Base-by-base conservation (phyloP, 768 basidiomycete species). In the Podaxis rugospora region DNA sequence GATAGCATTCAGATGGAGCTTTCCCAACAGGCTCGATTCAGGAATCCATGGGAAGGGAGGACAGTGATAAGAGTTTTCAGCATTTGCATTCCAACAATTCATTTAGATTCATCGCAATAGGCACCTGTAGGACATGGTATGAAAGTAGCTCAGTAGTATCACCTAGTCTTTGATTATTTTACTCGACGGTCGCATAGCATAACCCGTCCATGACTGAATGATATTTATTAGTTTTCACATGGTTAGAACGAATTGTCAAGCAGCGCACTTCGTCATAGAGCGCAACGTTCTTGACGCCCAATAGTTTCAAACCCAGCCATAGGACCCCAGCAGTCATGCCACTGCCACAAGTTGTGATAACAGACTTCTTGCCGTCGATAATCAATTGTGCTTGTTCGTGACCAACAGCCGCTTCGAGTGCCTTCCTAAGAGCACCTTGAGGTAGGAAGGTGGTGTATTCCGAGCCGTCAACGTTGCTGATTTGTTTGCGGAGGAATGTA, bases 271-370 rank as follows among this genome's bases (percentile, higher is more conserved):
- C 97, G 66, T 99, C 97, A 69, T 98, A 99, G 10, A 98, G 72
- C n/a, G 82, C 83, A 42, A 89, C 76, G 23, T 78, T 76, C 56
- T 82, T 72, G 4, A 83, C 83, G 13, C 85, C 87, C 50, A 94
- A 67, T 39, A 90, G 67, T 70, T 90, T 84, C 63, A 97, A 77
- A n/a, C 93, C 95, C 61, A 98, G 79, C 95, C 97, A 98, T 5
- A 98, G 79, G 13, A 98, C 79, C 2, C 84, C 92, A 10, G 96
- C 96, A n/a, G 95, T 97, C 96, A 99, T 98, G 47, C 96, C 96
- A 69, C 93, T 96, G 54, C 96, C 96, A 75, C 96, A 99, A 61
- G 81, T 89, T 11, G 90, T 85, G 4, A 88, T 81, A 32, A 95
- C 83, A 21, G 78, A 69, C 55, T 81, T 77, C 62, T 85, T 74